Conservation (phyloP, 768 basidiomycete species). For the Auriscalpium microsporum region DNA sequence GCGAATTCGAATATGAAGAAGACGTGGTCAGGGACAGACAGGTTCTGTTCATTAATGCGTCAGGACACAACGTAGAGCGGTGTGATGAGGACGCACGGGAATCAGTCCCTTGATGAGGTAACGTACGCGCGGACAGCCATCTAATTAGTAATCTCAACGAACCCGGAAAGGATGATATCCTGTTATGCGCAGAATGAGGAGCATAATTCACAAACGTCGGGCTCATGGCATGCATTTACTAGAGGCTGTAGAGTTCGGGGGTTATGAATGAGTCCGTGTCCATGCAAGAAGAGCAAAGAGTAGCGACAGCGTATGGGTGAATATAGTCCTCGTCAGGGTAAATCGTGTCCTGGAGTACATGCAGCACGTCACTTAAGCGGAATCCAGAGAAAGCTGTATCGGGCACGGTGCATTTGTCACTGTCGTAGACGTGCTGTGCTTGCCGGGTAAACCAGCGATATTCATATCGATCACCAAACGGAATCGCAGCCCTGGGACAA, state of each 20-base stretch:
- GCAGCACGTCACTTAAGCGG: constrained; percentile 11
- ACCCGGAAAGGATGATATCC: too few relatives aligned
- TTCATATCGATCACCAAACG: constrained; percentile 26
- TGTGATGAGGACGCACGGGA: too few relatives aligned
- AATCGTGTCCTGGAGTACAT: too few relatives aligned
- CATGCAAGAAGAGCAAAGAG: not conserved
- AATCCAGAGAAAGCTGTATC: constrained; percentile 20
- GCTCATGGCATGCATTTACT: not conserved
- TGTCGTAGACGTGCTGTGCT: constrained; percentile 22
- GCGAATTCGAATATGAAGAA: too few relatives aligned
- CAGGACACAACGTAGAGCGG: too few relatives aligned
- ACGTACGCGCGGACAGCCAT: too few relatives aligned
- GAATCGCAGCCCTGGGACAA: constrained; percentile 22
- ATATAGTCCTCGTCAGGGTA: not conserved
- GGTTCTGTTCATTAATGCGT: too few relatives aligned
- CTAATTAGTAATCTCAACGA: too few relatives aligned
- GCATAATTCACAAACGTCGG: not conserved
- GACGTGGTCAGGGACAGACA: too few relatives aligned
- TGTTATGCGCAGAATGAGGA: too few relatives aligned
- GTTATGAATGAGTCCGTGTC: not conserved
- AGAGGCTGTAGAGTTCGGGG: not conserved
- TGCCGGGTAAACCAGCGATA: constrained; percentile 28
- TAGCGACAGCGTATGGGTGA: not conserved
- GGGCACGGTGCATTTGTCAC: constrained; percentile 27
- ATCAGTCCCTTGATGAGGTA: too few relatives aligned